Conservation (phyloP, 2,329 filamentous ascomycete species). For the Trichoderma simmonsii region DNA sequence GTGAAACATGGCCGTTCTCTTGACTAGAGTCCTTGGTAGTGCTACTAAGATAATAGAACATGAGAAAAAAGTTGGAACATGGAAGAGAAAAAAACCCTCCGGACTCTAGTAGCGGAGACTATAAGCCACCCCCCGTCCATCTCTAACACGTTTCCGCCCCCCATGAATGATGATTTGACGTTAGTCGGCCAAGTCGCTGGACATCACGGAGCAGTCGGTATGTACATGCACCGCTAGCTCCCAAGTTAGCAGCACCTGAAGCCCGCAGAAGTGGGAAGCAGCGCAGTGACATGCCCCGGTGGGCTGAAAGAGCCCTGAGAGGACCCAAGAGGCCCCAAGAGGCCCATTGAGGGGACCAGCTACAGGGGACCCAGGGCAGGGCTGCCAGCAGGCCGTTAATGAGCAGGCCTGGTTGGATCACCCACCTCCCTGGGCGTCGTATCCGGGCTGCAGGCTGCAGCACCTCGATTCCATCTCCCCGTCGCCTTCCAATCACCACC, state of each 20-base stretch:
- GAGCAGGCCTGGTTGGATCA: conserved; percentile 9
- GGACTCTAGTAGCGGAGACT: background rate
- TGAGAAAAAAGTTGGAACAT: background rate
- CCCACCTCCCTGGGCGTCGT: conserved; percentile 16
- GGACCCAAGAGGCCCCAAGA: background rate
- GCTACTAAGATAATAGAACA: background rate
- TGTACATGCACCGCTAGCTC: background rate
- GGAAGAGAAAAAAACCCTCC: background rate
- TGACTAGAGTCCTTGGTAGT: background rate
- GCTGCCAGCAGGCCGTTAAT: conserved; percentile 2
- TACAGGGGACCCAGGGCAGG: background rate
- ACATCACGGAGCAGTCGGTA: background rate
- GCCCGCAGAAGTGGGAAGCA: background rate
- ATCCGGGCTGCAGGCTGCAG: conserved; percentile 18
- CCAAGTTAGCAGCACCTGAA: background rate
- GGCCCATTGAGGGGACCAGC: background rate
- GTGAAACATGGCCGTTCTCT: conserved; percentile 4
- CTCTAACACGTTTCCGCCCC: background rate
- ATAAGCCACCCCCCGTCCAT: conserved; percentile 3
- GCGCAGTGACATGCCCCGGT: conserved; percentile 11
- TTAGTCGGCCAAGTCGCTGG: background rate
- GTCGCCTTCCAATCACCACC: conserved; percentile 21
- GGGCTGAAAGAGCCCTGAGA: background rate
- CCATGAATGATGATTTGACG: background rate
- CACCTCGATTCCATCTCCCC: conserved; percentile 16